These are phyloP conservation scores for Saussurea involucrata DNA, from an alignment of 129 eudicot species.

Conservation along the genomic window DNA sequence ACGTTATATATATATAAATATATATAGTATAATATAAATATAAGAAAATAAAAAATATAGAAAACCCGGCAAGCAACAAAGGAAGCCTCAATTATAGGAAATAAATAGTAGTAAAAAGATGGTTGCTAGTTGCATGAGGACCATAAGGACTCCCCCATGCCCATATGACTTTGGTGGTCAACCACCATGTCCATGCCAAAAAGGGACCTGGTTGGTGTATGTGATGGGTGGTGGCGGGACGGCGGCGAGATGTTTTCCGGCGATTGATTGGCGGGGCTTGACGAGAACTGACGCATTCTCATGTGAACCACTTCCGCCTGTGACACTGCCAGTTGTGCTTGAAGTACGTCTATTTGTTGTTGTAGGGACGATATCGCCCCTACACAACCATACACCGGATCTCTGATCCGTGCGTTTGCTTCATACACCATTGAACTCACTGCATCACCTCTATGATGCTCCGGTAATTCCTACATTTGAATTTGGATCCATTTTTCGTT, in stretches of 20 bases:
- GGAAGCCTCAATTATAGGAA: constrained; percentile 35
- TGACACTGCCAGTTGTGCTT: constrained; percentile 64
- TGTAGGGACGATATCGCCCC: constrained; percentile 83
- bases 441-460: constrained; percentile 82
- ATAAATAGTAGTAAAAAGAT: constrained; percentile 24
- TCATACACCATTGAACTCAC: constrained; percentile 90
- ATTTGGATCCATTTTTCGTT: neutral
- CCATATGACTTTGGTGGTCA: constrained; percentile 61
- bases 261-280: constrained; percentile 38
- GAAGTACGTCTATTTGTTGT: constrained; percentile 71
- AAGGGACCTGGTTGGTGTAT: constrained; percentile 61
- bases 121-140: constrained; percentile 47
- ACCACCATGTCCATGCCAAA: constrained; percentile 80
- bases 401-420: constrained; percentile 80
- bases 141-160: constrained; percentile 84
- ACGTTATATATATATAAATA: constrained; percentile 32
- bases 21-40: constrained; percentile 9
- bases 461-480: constrained; percentile 63
- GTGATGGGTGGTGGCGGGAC: constrained; percentile 45
- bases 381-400: constrained; percentile 84
- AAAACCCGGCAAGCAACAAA: constrained; percentile 34
- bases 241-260: constrained; percentile 57
- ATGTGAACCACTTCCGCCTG: constrained; percentile 82
- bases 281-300: constrained; percentile 65
- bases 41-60: constrained; percentile 12